A percentile compares a stretch with the other conserved stretches of the same genome.
phyloP scores from a whole-genome alignment of 495 filamentous ascomycete species.

The Hypoxylon rickii region DNA sequence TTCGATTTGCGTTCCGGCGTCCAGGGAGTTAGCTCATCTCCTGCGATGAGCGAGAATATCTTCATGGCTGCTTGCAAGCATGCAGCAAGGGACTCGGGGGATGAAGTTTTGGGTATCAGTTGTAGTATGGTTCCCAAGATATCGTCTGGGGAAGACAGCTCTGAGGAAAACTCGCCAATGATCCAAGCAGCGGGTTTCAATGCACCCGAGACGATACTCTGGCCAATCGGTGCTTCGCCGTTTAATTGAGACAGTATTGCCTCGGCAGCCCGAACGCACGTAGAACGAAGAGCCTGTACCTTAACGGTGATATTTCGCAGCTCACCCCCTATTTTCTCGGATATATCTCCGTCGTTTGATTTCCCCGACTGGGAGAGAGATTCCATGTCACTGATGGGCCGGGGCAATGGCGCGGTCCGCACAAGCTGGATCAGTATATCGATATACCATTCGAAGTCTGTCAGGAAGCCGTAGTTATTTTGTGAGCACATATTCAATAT shows the following conservation, averaged over 20 bases:
- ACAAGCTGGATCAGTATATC: conserved; percentile 81
- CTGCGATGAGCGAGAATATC: conserved; percentile 70
- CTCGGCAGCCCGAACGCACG: conserved; percentile 84
- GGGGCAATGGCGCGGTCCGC: conserved; percentile 59
- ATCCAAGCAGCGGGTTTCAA: conserved; percentile 80
- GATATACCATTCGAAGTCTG: conserved; percentile 97
- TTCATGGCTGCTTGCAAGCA: conserved; percentile 90
- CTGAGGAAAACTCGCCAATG: conserved; percentile 79
- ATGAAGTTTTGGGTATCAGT: conserved; percentile 59
- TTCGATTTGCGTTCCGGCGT: conserved; percentile 68
- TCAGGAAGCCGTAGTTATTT: conserved; percentile 80
- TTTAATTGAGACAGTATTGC: conserved; percentile 62
- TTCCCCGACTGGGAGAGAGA: conserved; percentile 48
- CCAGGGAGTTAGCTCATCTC: conserved; percentile 61
- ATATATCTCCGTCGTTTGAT: conserved; percentile 53
- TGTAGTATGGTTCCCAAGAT: conserved; percentile 76
- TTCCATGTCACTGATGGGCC: conserved; percentile 38
- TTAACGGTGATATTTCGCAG: conserved; percentile 90
- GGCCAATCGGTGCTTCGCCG: conserved; percentile 46
- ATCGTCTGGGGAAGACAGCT: conserved; percentile 65
- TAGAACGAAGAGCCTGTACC: conserved; percentile 75
- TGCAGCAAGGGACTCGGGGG: conserved; percentile 65
- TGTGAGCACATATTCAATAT: conserved; percentile 91
- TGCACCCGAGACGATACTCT: conserved; percentile 56
- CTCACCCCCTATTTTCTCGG: conserved; percentile 78